A percentile compares a stretch with the other conserved stretches of the same genome.
These are phyloP conservation scores for Russula vinacea DNA, from an alignment of 768 basidiomycete genomes.

Conservation along the genomic window DNA sequence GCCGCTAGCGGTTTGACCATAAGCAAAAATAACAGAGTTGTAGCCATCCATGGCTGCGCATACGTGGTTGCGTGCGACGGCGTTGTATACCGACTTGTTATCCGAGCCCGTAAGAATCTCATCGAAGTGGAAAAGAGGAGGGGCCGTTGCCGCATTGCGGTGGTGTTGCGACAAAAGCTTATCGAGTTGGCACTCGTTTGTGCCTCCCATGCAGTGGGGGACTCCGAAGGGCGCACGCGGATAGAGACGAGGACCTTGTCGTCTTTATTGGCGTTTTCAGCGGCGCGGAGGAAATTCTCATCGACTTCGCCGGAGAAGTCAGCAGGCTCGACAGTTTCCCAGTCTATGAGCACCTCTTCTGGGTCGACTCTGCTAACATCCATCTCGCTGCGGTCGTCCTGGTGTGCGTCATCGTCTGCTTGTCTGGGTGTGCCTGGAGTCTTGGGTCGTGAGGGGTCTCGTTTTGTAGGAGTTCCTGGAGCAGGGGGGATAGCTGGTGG, in stretches of 20 bases:
- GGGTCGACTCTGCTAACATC: constrained; percentile 71
- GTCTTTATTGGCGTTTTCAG: constrained; percentile 58
- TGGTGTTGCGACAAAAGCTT: constrained; percentile 59
- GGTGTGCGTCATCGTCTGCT: constrained; percentile 50
- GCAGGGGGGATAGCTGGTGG: constrained; percentile 23
- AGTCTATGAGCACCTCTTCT: constrained; percentile 76
- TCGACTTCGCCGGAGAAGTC: constrained; percentile 72
- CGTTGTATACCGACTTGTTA: constrained; percentile 75
- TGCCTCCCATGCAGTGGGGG: constrained; percentile 55
- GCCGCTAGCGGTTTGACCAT: constrained; percentile 83
- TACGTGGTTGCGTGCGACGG: constrained; percentile 74
- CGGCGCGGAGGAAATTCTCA: constrained; percentile 46
- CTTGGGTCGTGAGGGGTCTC: constrained; percentile 33
- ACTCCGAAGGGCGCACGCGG: constrained; percentile 60
- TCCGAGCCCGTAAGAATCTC: constrained; percentile 73
- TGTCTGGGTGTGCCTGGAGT: constrained; percentile 39
- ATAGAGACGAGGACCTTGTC: constrained; percentile 88
- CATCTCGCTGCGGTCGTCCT: constrained; percentile 61
- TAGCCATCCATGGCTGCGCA: constrained; percentile 95
- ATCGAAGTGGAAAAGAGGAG: constrained; percentile 64
- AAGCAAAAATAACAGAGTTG: constrained; percentile 94
- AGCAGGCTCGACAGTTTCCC: constrained; percentile 61
- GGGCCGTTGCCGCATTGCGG: constrained; percentile 41
- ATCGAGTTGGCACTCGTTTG: constrained; percentile 47
- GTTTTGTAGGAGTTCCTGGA: constrained; percentile 30